phyloP scores from a whole-genome alignment of 1,284 basidiomycete species.

The Pseudozyma thailandica region DNA sequence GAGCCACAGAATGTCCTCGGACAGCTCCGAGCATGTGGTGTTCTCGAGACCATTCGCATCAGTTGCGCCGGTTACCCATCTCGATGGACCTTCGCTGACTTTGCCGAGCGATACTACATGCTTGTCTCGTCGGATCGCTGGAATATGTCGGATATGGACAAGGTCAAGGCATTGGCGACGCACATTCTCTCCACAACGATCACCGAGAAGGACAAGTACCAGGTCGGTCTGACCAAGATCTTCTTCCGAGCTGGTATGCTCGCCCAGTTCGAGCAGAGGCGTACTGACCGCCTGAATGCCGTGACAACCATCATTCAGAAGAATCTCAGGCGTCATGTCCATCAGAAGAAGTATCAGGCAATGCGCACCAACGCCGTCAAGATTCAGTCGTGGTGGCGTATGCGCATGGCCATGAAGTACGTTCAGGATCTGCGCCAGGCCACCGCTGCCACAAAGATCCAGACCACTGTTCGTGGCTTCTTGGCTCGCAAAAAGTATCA shows the following conservation, averaged over 20 bases:
- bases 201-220: constrained; percentile 94
- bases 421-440: constrained; percentile 80
- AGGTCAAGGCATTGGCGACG: constrained; percentile 77
- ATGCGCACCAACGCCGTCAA: constrained; percentile 80
- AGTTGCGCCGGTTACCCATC: constrained; percentile 98
- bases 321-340: constrained; percentile 88
- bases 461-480: constrained; percentile 78
- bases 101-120: constrained; percentile 99
- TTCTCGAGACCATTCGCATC: constrained; percentile 97
- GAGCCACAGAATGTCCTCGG: constrained; percentile 94
- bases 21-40: constrained; percentile 97
- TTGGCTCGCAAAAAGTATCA: constrained; percentile 79
- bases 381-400: constrained; percentile 94
- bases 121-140: constrained; percentile 87
- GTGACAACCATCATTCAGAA: constrained; percentile 97
- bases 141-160: constrained; percentile 71
- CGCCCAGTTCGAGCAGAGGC: constrained; percentile 90
- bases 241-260: constrained; percentile 99
- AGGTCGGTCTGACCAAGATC: constrained; percentile 95
- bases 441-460: constrained; percentile 80
- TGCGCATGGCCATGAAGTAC: constrained; percentile 79
- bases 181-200: constrained; percentile 86
- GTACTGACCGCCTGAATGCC: constrained; percentile 85
- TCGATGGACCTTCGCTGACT: constrained; percentile 98
- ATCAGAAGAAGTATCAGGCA: constrained; percentile 81